These are phyloP conservation scores for Pseudocercospora fuligena DNA, from an alignment of 2,329 filamentous ascomycete genomes.

Conservation along the genomic window DNA sequence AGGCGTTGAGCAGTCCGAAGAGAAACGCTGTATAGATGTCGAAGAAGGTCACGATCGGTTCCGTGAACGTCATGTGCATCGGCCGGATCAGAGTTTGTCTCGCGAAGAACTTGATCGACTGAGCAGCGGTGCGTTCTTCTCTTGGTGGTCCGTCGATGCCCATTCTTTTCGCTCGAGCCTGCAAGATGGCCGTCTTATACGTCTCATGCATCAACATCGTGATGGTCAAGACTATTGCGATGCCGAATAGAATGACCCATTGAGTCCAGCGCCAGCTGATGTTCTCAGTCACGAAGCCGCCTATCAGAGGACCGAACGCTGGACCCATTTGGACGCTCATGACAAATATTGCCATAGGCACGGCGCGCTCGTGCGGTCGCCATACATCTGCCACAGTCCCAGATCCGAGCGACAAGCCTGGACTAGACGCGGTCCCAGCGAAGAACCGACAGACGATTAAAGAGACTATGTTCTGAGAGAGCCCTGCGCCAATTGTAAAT, in stretches of 20 bases:
- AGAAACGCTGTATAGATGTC: slow-evolving; percentile 31
- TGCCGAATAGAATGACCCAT: slow-evolving; percentile 38
- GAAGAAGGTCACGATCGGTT: slow-evolving; percentile 39
- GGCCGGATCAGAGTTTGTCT: slow-evolving; percentile 32
- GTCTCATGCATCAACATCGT: slow-evolving; percentile 43
- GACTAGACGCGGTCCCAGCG: slow-evolving; percentile 72
- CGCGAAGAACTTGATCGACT: slow-evolving; percentile 17
- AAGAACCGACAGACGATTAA: slow-evolving; percentile 68
- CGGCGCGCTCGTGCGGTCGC: slow-evolving; percentile 21
- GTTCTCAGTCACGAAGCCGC: slow-evolving; percentile 36
- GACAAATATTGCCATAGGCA: slow-evolving; percentile 24
- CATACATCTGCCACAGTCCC: slow-evolving; percentile 31
- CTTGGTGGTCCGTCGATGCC: slow-evolving; percentile 23
- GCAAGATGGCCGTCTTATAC: slow-evolving; percentile 38
- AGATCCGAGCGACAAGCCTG: slow-evolving; percentile 44
- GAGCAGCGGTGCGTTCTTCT: slow-evolving; percentile 1
- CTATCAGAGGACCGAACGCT: slow-evolving; percentile 33
- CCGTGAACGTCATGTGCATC: slow-evolving; percentile 36
- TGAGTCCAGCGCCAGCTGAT: slow-evolving; percentile 43
- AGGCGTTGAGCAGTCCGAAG: slow-evolving; percentile 31
- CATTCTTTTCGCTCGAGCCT: slow-evolving; percentile 32
- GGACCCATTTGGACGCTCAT: slow-evolving; percentile 17
- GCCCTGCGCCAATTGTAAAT: slow-evolving; percentile 62
- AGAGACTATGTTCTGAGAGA: slow-evolving; percentile 56
- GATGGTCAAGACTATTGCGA: slow-evolving; percentile 30